Percentiles rank a stretch among this genome's conserved stretches.
Conservation (phyloP, 139 green algal genomes). For the Micromonas commoda region DNA sequence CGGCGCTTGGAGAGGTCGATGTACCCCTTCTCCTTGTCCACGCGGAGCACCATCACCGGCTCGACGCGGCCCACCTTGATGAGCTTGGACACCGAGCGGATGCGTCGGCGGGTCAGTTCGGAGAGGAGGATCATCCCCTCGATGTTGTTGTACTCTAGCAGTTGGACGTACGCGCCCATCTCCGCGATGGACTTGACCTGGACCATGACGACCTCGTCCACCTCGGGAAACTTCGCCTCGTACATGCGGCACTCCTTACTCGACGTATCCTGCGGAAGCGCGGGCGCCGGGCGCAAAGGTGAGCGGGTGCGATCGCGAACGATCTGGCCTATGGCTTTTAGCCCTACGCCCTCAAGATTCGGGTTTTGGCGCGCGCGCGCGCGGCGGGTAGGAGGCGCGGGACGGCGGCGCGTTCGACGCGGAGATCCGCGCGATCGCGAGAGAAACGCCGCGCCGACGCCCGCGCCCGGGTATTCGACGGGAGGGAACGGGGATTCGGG, state of each 20-base stretch:
- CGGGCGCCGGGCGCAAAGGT: no score
- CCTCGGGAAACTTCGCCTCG: constrained; percentile 87
- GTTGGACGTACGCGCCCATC: constrained; percentile 96
- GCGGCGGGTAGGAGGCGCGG: no score
- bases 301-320: no score
- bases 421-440: no score
- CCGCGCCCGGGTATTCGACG: no score
- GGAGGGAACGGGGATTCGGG: no score
- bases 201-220: constrained; percentile 98
- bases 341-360: no score
- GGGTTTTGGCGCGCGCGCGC: no score
- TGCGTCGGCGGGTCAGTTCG: constrained; percentile 94
- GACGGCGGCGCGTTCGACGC: no score
- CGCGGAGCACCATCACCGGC: constrained; percentile 98
- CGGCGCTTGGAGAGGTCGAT: constrained; percentile 97
- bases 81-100: constrained; percentile 97
- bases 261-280: no score
- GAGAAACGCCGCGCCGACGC: no score
- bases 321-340: no score
- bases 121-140: constrained; percentile 98
- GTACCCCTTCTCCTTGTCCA: constrained; percentile 99
- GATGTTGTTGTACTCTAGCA: constrained; percentile 90
- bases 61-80: constrained; percentile 98
- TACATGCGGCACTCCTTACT: constrained; percentile 94
- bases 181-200: constrained; percentile 77